Percentiles rank a stretch among this genome's conserved stretches.
Conservation (phyloP, 2,329 filamentous ascomycete species). For the Trichoderma sp. region DNA sequence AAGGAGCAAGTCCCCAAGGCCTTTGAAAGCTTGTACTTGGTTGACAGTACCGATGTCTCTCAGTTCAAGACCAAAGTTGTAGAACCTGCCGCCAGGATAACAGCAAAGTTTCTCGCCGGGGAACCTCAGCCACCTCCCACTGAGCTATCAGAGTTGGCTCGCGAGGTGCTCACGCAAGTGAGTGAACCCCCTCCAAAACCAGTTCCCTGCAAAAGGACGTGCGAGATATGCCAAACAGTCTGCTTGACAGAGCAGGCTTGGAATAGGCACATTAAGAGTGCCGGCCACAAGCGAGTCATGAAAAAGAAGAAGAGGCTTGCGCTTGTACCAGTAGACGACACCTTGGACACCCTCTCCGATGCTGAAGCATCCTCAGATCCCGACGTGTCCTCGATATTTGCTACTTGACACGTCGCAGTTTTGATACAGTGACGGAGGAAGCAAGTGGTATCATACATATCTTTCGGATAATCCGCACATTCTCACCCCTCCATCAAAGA, state of each 20-base stretch:
- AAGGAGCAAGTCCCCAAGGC: slow-evolving; percentile 56
- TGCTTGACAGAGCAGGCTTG: slow-evolving; percentile 58
- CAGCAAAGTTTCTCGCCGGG: slow-evolving; percentile 64
- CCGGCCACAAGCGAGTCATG: slow-evolving; percentile 41
- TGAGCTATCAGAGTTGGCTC: slow-evolving; percentile 53
- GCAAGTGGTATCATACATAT: background rate
- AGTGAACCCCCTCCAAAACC: slow-evolving; percentile 54
- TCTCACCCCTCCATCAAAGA: background rate
- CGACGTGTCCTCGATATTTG: slow-evolving; percentile 21
- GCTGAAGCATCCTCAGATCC: slow-evolving; percentile 21
- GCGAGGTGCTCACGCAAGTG: slow-evolving; percentile 58
- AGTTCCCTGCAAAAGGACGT: slow-evolving; percentile 62
- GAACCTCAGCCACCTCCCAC: slow-evolving; percentile 56
- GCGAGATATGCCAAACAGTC: slow-evolving; percentile 72
- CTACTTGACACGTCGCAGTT: slow-evolving; percentile 6
- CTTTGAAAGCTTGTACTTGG: slow-evolving; percentile 68
- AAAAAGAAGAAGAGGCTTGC: slow-evolving; percentile 46
- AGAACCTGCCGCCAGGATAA: slow-evolving; percentile 64
- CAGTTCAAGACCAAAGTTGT: slow-evolving; percentile 68
- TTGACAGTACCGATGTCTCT: slow-evolving; percentile 75
- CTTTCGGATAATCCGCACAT: background rate
- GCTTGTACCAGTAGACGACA: slow-evolving; percentile 40
- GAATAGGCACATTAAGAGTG: slow-evolving; percentile 46
- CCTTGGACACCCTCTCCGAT: slow-evolving; percentile 8
- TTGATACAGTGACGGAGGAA: background rate